Base-by-base conservation (phyloP, 331 rosid species). In the Stylosanthes scabra region DNA sequence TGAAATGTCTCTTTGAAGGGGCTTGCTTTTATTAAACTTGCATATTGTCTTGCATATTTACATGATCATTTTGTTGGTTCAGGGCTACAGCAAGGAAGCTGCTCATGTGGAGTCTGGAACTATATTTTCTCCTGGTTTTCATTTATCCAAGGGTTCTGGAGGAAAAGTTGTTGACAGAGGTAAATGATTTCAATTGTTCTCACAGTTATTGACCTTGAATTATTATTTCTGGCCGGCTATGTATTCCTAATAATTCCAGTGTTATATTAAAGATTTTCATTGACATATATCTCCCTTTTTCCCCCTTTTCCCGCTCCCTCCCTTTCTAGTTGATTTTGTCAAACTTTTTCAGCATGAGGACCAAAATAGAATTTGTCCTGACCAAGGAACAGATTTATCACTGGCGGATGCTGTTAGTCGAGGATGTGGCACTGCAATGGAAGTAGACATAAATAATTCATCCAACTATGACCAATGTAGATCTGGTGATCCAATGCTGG, bases 101-200 rank as follows among this genome's bases (percentile, higher is more conserved):
- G 80, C 29, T 13, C 84, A 83, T 78, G 68, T 73, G 52, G 81
- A 76, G 57, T 75, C 84, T 50, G 97, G 86, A 82, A 92, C 93
- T 65, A 90, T 95, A 67, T 95, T 95, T 85, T 95, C 99, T 81
- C 99, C 98, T 42, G 77, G 86, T 44, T 95, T 92, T 85, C 98
- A 90, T 69, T 73, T 83, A 63, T 70, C 93, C 16, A 89, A 85
- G 75, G 91, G 87, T 47, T 66, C 72, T 63, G 96, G 83, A 61
- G 96, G 77, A 49, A 89, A 86, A 71, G 74, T 82, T 28, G 77
- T 78, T 58, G 85, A 84, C 67, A 87, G 86, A 92, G 99, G 99
- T 95, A 88, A 84, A 75, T 81, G 72, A 37, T 60, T 9, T 57
- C 16, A 16, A 59, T 27, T 65, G 65, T 7, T 72, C 59, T 61